Conservation (phyloP, 768 basidiomycete species). For the Lactarius trivialis region DNA sequence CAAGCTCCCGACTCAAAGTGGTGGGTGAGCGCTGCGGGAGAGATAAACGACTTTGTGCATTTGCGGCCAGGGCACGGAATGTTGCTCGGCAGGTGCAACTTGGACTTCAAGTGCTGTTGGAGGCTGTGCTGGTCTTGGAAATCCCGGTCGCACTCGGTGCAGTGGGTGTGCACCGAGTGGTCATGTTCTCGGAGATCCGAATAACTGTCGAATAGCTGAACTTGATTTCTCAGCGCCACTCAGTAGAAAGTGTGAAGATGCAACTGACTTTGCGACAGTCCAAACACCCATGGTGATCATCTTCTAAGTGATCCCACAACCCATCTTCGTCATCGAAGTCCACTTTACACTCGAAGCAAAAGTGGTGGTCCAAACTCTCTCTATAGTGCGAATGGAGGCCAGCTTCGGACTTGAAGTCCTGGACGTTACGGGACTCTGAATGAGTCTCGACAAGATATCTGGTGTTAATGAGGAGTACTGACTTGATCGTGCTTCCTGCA, state of each 20-base stretch:
- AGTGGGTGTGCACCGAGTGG: constrained; percentile 33
- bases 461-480: constrained; percentile 21
- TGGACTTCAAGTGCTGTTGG: constrained; percentile 46
- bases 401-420: constrained; percentile 34
- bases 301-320: constrained; percentile 2
- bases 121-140: constrained; percentile 41
- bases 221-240: not conserved
- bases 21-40: constrained; percentile 45
- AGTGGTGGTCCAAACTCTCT: not conserved
- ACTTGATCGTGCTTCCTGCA: not conserved
- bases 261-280: not conserved
- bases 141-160: constrained; percentile 37
- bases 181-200: constrained; percentile 11
- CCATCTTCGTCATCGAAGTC: not conserved
- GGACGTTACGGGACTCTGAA: not conserved
- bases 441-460: not conserved
- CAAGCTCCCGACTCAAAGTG: constrained; percentile 62
- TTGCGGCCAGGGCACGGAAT: constrained; percentile 35
- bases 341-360: constrained; percentile 1
- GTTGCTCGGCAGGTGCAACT: constrained; percentile 38
- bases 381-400: constrained; percentile 45
- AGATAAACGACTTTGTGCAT: constrained; percentile 46
- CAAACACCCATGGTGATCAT: constrained; percentile 5
- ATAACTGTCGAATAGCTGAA: not conserved
- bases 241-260: not conserved